Evolutionary conservation across 495 filamentous ascomycete genomes (phyloP).

Genomic region (Penicillium mononematosum): DNA sequence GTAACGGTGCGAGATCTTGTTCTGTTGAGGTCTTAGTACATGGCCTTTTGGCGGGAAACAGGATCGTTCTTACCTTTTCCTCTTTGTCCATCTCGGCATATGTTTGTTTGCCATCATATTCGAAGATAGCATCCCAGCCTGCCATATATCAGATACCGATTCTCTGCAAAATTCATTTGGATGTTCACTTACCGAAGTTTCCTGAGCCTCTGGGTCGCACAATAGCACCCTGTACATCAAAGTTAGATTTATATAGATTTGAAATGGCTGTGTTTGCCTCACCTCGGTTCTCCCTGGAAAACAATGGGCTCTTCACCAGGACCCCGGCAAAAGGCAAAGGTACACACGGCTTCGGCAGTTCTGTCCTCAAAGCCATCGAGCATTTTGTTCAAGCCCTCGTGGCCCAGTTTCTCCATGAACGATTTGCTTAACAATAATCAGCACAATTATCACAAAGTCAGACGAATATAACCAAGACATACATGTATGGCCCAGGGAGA

Average conservation of each 20-base stretch:
- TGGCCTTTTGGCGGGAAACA: not conserved
- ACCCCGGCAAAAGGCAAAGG: constrained; percentile 86
- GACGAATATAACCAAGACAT: constrained; percentile 7
- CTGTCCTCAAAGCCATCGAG: constrained; percentile 88
- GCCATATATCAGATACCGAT: not conserved
- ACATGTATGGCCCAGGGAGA: constrained; percentile 98
- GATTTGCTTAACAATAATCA: constrained; percentile 65
- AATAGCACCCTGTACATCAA: constrained; percentile 41
- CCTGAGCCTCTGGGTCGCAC: constrained; percentile 58
- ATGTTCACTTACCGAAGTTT: constrained; percentile 69
- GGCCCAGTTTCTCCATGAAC: constrained; percentile 81
- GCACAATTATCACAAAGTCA: not conserved
- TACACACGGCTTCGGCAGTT: constrained; percentile 88
- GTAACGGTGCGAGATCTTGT: constrained; percentile 85
- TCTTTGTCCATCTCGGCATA: constrained; percentile 96
- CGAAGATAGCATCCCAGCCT: constrained; percentile 98
- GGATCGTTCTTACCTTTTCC: constrained; percentile 56
- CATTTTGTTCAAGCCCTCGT: constrained; percentile 83
- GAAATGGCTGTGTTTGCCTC: constrained; percentile 7
- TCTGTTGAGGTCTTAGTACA: constrained; percentile 43
- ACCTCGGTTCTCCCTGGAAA: constrained; percentile 78
- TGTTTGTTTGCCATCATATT: constrained; percentile 81
- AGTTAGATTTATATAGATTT: constrained; percentile 6
- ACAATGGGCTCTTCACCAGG: constrained; percentile 82
- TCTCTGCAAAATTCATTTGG: not conserved